A percentile compares a stretch with the other conserved stretches of the same genome.
These are phyloP conservation scores for Bauhinia variegata DNA, from an alignment of 306 rosid genomes.

Conservation along the genomic window DNA sequence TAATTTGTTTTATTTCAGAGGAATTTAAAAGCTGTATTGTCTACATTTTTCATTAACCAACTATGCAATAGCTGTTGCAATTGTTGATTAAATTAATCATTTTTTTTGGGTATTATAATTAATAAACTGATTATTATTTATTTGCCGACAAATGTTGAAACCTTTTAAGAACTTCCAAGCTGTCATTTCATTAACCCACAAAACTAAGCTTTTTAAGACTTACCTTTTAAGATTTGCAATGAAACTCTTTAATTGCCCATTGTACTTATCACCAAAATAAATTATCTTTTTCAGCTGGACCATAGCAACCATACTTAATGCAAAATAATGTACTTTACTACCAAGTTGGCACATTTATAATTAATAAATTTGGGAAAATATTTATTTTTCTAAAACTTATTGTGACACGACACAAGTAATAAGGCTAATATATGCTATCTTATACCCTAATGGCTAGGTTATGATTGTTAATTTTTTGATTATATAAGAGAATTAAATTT, in stretches of 20 bases:
- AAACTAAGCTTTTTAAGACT: slow-evolving; percentile 5
- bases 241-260: neutral
- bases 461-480: too few species aligned
- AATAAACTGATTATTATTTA: neutral
- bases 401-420: slow-evolving; percentile 1
- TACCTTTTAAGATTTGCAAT: slow-evolving; percentile 20
- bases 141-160: neutral
- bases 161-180: neutral
- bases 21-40: neutral
- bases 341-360: slow-evolving; percentile 21
- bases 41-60: neutral
- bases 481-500: too few species aligned
- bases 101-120: too few species aligned
- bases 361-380: neutral
- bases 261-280: slow-evolving; percentile 2
- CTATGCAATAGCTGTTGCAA: neutral
- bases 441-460: too few species aligned
- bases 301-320: too few species aligned
- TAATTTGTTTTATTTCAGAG: neutral
- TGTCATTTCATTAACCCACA: slow-evolving; percentile 26
- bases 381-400: neutral
- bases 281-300: slow-evolving; percentile 20
- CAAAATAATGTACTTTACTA: too few species aligned
- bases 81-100: too few species aligned
- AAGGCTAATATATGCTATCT: too few species aligned